Evolutionary conservation across 495 filamentous ascomycete species (phyloP), one percentile per base, ranked within the genome.

Genomic region (Friedmanniomyces endolithicus): DNA sequence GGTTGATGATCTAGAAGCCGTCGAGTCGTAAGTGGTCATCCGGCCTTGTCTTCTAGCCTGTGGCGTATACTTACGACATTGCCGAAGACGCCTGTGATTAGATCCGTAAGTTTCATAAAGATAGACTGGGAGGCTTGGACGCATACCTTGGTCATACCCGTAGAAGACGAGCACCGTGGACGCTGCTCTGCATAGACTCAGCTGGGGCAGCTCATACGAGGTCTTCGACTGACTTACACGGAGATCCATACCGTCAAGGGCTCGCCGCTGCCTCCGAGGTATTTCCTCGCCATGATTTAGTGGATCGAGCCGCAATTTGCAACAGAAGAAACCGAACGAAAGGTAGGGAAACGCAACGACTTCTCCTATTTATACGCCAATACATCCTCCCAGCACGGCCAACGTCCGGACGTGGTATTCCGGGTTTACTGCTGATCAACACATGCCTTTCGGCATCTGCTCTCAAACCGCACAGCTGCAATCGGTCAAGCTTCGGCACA

Each of bases 61-160:
- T 41, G 3, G 17, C 3, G 17, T 14, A 6, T 2, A 41, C 37
- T n/a, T 41, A 41, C 37, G 17, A 61, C 48, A 23, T 56, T 56
- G n/a, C 61, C 55, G 47, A 65, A 65, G 23, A 65, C 63, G 25
- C 59, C 58, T 58, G 55, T 19, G 8, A 33, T 11, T 8, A n/a
- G 49, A 20, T 24, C 4, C 27, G 27, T 31, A 3, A 31, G 27
- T 9, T 31, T 31, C 27, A 9, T 31, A 9, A 17, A 6, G 22
- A 23, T 43, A 3, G 9, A 2, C 2, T 17, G 2, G 31, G 20
- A 52, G 39, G 34, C 2, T 22, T 2, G 31, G 27, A 24, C 7
- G n/a, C 19, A 6, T 45, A 29, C 53, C 49, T 52, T 58, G 49
- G 51, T 52, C 48, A 22, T 58, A 52, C 23, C 55, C 55, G 25